Base-by-base conservation (phyloP, 2,329 filamentous ascomycete genomes). In the Cryphonectria radicalis region DNA sequence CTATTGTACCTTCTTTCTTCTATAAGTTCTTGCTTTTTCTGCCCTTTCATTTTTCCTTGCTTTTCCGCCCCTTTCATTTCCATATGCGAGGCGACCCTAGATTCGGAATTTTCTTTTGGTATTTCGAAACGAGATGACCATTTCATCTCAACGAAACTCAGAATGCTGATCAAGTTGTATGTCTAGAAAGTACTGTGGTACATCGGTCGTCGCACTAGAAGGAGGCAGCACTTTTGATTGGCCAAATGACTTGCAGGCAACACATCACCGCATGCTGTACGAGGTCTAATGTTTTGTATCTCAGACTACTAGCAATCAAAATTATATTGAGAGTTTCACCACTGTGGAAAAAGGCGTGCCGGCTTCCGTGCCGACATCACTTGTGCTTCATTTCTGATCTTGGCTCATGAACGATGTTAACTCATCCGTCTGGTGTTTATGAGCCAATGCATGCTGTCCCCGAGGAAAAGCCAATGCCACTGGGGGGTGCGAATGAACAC, bases 191-290 rank as follows among this genome's bases (percentile, higher is more conserved):
- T 46, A 11, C 11, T 11, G 37, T 40, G 22, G 17, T 22, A 22
- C 43, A 17, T 43, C 42, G 42, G 17, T 5, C 6, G 17, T 46
- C n/a, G 50, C 13, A 53, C n/a, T 53, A 13, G 2, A 25, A 25
- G n/a, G 11, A 14, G 6, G 53, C 11, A 28, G 55, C 55, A 25
- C 63, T 8, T 69, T 8, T 69, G n/a, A 74, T 74, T 74, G 70
- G 73, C 62, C 69, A 73, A 73, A 72, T 67, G 53, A 25, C n/a
- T 10, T 13, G 2, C 22, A 67, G 40, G 37, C n/a, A 22, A 53
- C 7, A 50, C 11, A 19, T 1, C 43, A 19, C 46, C 7, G 4
- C 46, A 50, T n/a, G 46, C 46, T n/a, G 46, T 11, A 10, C 4
- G 22, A 22, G 17, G 5, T 2, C 43, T 5, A 7, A 19, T 19